Evolutionary conservation across 163 green algal species (phyloP), one percentile per base, ranked within the genome.

Genomic region (Prototheca wickerhamii): DNA sequence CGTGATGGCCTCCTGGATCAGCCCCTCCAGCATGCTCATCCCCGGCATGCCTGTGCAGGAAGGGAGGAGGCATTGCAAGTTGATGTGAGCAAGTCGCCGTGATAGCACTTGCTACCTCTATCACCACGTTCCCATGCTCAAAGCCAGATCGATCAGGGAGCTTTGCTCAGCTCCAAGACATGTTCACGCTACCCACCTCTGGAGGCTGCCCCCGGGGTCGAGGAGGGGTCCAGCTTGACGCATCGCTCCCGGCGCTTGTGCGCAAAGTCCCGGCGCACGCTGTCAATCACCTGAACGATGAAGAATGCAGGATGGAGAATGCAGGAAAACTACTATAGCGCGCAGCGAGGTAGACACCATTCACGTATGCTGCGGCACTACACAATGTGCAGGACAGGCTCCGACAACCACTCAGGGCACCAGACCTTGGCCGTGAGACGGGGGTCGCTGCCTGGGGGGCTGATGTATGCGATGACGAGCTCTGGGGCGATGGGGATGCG

Each of bases 401-500:
- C 37, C 37, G 37, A 44, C 15, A 0, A 44, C 10, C 10, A 42
- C 58, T 68, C 44, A 58, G 31, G 58, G 57, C 21, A 54, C 62
- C 35, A 40, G 12, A 75, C 76, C 55, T 70, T 74, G 32, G 60
- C 32, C 4, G 76, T 77, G 40, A 60, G 65, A 1, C 58, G 25
- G 10, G 62, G 28, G 32, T 83, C 72, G 2, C 56, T 49, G 18
- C 28, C 46, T 25, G 75, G 42, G 4, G 83, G 83, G 31, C 77
- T 69, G 42, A 92, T 67, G 40, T 87, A 91, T 28, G 86, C 75
- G 18, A 93, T 70, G 15, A 89, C 37, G 73, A 81, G 89, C 67
- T 91, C 84, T 2, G 80, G 73, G 60, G 50, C 63, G 26, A 55
- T 57, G 0, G 71, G 8, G 2, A 30, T 23, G 21, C 66, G 32